Conservation (phyloP, 2,329 filamentous ascomycete species). For the Fusarium sambucinum region DNA sequence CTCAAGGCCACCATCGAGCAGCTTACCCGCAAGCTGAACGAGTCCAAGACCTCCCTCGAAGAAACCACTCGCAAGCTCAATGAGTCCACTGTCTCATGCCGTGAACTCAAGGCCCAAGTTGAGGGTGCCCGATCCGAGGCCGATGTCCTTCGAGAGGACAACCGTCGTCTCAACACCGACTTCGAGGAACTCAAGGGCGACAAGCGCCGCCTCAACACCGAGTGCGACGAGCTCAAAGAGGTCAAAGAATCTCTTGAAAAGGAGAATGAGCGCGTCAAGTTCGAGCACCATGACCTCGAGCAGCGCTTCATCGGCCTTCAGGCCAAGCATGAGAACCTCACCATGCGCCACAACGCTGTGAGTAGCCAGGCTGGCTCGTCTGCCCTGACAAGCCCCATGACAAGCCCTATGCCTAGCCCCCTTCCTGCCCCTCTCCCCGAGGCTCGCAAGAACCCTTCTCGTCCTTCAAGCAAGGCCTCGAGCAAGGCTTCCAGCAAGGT, state of each 20-base stretch:
- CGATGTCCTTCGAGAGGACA: conserved; percentile 46
- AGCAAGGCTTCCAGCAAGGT: conserved; percentile 49
- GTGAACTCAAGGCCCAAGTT: conserved; percentile 47
- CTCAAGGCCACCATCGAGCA: conserved; percentile 48
- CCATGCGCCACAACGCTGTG: conserved; percentile 48
- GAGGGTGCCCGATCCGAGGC: conserved; percentile 45
- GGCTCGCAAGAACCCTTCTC: conserved; percentile 48
- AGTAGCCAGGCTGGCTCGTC: conserved; percentile 40
- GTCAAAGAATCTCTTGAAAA: conserved; percentile 42
- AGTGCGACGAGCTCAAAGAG: conserved; percentile 44
- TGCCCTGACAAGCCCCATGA: conserved; percentile 44
- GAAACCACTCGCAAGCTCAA: conserved; percentile 34
- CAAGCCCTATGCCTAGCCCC: conserved; percentile 41
- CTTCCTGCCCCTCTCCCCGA: conserved; percentile 46
- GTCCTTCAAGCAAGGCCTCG: conserved; percentile 47
- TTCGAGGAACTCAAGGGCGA: conserved; percentile 48
- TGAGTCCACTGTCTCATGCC: conserved; percentile 38
- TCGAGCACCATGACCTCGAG: conserved; percentile 48
- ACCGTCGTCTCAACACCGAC: conserved; percentile 44
- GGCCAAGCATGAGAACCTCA: conserved; percentile 49
- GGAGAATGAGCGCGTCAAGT: conserved; percentile 47
- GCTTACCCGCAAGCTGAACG: conserved; percentile 49
- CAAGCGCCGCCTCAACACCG: conserved; percentile 45
- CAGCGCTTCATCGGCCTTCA: conserved; percentile 46
- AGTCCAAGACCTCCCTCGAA: conserved; percentile 42